Base-by-base conservation (phyloP, 2,329 filamentous ascomycete genomes). In the Aspergillus brasiliensis region DNA sequence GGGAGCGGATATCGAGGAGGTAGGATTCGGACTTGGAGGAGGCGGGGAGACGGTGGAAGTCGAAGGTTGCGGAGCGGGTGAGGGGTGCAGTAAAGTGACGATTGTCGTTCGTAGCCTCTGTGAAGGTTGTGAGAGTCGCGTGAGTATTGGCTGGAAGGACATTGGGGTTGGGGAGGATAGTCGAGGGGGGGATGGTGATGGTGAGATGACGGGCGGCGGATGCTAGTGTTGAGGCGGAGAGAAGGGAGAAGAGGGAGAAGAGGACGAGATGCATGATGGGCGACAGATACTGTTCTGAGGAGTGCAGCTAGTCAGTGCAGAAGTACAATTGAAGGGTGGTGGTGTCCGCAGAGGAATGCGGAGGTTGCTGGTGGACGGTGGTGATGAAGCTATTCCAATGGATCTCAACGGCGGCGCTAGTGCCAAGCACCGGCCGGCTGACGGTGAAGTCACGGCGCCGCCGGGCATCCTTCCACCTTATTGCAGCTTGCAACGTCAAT, bases 1-100 rank as follows among this genome's bases (percentile, higher is more conserved):
- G 80, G 72, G 88, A 89, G 78, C 93, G 87, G 51, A 98, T 83
- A 67, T 95, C 91, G 51, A 90, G 87, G 5, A 98, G 84, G 75
- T 97, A 97, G 59, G 88, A 91, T 1, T 71, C 60, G 25, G 72
- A 61, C 34, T 67, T 42, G 59, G 61, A 47, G 10, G 56, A 59
- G 28, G 56, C 57, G 23, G 84, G 83, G 55, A 97, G 82, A 68
- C 92, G 88, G 65, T 77, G 78, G 81, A 97, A 97, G 63, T 86
- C 82, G 71, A 97, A 92, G 23, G 86, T 87, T 74, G 91, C 90
- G 67, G 82, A 77, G 42, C 83, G 80, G 11, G 88, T 87, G 8
- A 97, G 79, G 8, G 88, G 88, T 11, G 90, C 87, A 25, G 83
- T 79, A 61, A 83, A 71, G 8, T 57, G 38, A 13, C 17, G 40